Percentiles rank a stretch among this genome's conserved stretches.
Evolutionary conservation across 805 yeast species (phyloP).

Genomic region (Cyberlindnera americana): DNA sequence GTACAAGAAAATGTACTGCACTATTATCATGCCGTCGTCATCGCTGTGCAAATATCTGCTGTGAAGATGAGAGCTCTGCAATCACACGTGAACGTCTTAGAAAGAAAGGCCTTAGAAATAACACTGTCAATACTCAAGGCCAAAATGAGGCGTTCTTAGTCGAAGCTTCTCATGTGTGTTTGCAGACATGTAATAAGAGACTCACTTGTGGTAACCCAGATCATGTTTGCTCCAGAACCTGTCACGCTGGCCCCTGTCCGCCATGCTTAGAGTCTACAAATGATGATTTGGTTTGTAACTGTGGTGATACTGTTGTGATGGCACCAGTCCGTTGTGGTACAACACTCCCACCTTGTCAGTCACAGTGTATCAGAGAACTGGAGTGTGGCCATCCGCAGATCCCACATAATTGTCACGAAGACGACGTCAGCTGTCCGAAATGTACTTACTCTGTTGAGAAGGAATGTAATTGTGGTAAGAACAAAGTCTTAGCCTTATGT

Average conservation of each 20-base stretch:
- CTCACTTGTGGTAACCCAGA: constrained; percentile 54
- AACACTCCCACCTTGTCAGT: constrained; percentile 55
- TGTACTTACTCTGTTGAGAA: constrained; percentile 63
- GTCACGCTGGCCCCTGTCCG: constrained; percentile 78
- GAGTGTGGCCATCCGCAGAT: constrained; percentile 71
- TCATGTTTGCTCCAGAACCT: constrained; percentile 65
- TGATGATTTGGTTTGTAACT: constrained; percentile 73
- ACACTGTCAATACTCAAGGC: constrained; percentile 31
- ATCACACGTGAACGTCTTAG: constrained; percentile 41
- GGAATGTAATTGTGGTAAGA: constrained; percentile 59
- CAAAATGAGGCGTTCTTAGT: constrained; percentile 52
- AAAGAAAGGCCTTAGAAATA: constrained; percentile 47
- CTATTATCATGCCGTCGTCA: constrained; percentile 78
- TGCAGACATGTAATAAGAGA: constrained; percentile 57
- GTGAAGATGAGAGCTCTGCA: constrained; percentile 64
- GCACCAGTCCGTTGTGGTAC: constrained; percentile 90
- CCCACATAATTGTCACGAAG: constrained; percentile 74
- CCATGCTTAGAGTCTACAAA: constrained; percentile 79
- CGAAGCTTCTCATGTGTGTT: constrained; percentile 74
- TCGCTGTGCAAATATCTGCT: constrained; percentile 65
- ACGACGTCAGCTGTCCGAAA: constrained; percentile 61
- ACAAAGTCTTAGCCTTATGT: constrained; percentile 58
- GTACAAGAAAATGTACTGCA: constrained; percentile 71
- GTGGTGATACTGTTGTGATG: constrained; percentile 71
- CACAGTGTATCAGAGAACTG: constrained; percentile 55